phyloP scores from a whole-genome alignment of 805 yeast species.

The Candida tibetensis region DNA sequence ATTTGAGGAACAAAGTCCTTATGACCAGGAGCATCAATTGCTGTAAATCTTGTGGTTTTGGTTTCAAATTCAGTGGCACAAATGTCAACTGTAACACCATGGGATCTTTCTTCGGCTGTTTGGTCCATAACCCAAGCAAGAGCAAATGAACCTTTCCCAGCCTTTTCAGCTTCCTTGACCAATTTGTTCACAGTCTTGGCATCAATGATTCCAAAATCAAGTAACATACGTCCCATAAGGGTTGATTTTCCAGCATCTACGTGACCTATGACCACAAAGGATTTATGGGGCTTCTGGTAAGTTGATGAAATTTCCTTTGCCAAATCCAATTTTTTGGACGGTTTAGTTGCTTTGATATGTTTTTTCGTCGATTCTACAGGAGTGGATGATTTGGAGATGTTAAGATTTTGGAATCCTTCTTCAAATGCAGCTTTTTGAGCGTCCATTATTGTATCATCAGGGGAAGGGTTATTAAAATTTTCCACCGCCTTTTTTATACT shows the following conservation, averaged over 20 bases:
- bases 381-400: conserved; percentile 13
- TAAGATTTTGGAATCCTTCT: conserved; percentile 26
- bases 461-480: conserved; percentile 70
- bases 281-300: conserved; percentile 50
- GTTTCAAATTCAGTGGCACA: conserved; percentile 69
- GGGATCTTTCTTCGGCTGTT: conserved; percentile 66
- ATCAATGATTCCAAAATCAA: conserved; percentile 66
- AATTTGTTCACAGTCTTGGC: conserved; percentile 60
- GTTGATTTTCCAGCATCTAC: conserved; percentile 87
- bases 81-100: conserved; percentile 80
- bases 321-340: conserved; percentile 45
- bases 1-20: conserved; percentile 79
- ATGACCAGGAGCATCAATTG: conserved; percentile 86
- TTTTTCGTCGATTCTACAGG: conserved; percentile 6
- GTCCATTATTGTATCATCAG: conserved; percentile 67
- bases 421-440: conserved; percentile 55
- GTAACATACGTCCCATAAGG: conserved; percentile 67
- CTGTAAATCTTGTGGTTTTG: conserved; percentile 50
- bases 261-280: conserved; percentile 83
- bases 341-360: conserved; percentile 31
- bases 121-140: conserved; percentile 86
- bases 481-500: conserved; percentile 39
- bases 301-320: conserved; percentile 31
- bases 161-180: conserved; percentile 59
- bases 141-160: conserved; percentile 78